Base-by-base conservation (phyloP, 805 yeast species). In the Candida oleophila region DNA sequence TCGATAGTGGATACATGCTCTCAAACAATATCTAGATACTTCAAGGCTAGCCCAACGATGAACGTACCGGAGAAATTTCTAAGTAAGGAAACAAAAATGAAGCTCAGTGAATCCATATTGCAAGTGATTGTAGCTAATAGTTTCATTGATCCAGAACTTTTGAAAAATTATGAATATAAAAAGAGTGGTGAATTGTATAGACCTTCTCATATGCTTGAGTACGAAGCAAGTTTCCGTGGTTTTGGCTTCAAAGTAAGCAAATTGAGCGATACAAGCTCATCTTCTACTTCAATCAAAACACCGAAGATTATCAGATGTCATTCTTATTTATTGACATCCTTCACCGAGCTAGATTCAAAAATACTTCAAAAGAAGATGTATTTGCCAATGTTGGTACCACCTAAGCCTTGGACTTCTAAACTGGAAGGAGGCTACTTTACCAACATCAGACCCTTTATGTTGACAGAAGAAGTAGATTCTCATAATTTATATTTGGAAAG, bases 301-400 rank as follows among this genome's bases (percentile, higher is more conserved):
- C 39, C 21, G 12, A 36, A 36, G 18, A 20, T 41, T 5, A n/a
- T 41, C 9, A 25, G 19, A 11, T 25, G 43, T 32, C 43, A 41
- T 32, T 32, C 42, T 14, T n/a, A 15, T 22, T 28, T 39, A 9
- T 22, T 39, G 30, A 19, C 19, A 7, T 4, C 12, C 19, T 28
- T 39, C 34, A 28, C n/a, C 4, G 12, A 18, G 4, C 21, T 39
- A 11, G 20, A 18, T 16, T 8, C 4, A n/a, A 9, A 39, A 4
- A 12, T 15, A 11, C 21, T 39, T 7, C 14, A 14, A 4, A 39
- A 22, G 30, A 21, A 32, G 16, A 18, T 41, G 8, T 60, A 47
- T 28, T 48, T 71, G 4, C 77, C 77, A 1, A 71, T 73, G 76
- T 25, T 73, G 7, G 49, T 52, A 25, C 69, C 72, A 4, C 76